Evolutionary conservation across 257 asterid genomes (phyloP).

Genomic region (Galeopsis tetrahit): DNA sequence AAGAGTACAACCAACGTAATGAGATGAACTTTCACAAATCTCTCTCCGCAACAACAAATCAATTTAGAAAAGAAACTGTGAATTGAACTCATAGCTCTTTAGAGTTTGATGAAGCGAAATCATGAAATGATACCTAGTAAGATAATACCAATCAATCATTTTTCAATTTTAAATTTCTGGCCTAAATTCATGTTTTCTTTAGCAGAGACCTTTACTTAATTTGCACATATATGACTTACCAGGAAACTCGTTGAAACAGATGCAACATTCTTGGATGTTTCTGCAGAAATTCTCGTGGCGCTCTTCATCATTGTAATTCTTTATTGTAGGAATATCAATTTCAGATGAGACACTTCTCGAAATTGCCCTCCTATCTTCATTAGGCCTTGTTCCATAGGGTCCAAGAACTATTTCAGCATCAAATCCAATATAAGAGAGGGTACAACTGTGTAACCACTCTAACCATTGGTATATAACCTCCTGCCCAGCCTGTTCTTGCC

Average conservation of each 20-base stretch:
- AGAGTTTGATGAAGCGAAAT: conserved; percentile 9
- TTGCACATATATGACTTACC: conserved; percentile 50
- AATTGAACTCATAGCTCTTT: not conserved
- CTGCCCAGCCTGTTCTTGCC: conserved; percentile 77
- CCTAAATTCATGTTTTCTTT: conserved; percentile 14
- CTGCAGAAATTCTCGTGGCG: conserved; percentile 64
- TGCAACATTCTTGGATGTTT: conserved; percentile 77
- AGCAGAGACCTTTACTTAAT: conserved; percentile 6
- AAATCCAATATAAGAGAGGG: conserved; percentile 76
- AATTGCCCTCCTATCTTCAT: conserved; percentile 72
- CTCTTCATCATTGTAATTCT: conserved; percentile 76
- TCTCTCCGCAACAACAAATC: not conserved
- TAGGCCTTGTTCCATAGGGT: conserved; percentile 47
- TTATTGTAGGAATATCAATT: conserved; percentile 67
- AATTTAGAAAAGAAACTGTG: not conserved
- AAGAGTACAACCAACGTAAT: not conserved
- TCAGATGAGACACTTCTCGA: conserved; percentile 68
- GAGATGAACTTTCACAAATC: not conserved
- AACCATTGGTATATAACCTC: conserved; percentile 92
- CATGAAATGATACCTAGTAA: conserved; percentile 5
- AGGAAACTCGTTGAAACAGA: conserved; percentile 72
- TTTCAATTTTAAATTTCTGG: not conserved
- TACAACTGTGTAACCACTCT: conserved; percentile 71
- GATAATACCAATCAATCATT: not conserved
- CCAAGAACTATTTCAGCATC: conserved; percentile 72